Evolutionary conservation across 1,284 basidiomycete genomes (phyloP).

Genomic region (Trichosporon ovoides): DNA sequence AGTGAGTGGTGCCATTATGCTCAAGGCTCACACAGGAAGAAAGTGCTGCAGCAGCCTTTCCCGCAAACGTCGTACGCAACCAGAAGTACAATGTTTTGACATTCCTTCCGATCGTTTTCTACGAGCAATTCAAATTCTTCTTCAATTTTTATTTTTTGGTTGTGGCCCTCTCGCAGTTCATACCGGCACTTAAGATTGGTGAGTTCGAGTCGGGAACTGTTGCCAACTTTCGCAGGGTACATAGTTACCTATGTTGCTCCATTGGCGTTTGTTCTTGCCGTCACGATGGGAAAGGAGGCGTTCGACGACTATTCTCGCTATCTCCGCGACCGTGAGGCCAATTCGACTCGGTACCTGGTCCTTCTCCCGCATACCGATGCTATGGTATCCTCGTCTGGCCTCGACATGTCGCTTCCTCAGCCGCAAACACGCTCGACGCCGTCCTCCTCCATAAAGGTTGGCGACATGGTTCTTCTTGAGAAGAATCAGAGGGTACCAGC

Average conservation of each 20-base stretch:
- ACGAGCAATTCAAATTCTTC: conserved; percentile 99
- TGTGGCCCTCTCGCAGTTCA: conserved; percentile 91
- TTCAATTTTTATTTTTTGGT: conserved; percentile 99
- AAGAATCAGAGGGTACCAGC: conserved; percentile 97
- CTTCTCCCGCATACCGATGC: conserved; percentile 55
- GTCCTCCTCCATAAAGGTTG: conserved; percentile 81
- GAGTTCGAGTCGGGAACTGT: no score
- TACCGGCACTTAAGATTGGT: conserved; percentile 95
- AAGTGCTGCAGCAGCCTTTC: conserved; percentile 41
- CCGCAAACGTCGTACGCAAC: conserved; percentile 85
- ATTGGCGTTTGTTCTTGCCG: conserved; percentile 84
- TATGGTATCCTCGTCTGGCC: conserved; percentile 34
- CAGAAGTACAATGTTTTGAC: conserved; percentile 96
- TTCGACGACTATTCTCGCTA: conserved; percentile 95
- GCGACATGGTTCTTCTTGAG: conserved; percentile 85
- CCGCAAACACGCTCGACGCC: conserved; percentile 62
- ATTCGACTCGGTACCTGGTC: conserved; percentile 83
- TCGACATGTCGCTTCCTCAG: conserved; percentile 23
- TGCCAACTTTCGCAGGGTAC: conserved; percentile 61
- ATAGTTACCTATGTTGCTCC: conserved; percentile 95
- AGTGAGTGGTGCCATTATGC: neutral
- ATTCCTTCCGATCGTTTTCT: conserved; percentile 93
- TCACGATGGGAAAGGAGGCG: conserved; percentile 98
- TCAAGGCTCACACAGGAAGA: neutral
- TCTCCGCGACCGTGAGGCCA: conserved; percentile 85